Percentiles rank a stretch among this genome's conserved stretches.
phyloP scores from a whole-genome alignment of 768 basidiomycete species.

The Tulasnella sp. region DNA sequence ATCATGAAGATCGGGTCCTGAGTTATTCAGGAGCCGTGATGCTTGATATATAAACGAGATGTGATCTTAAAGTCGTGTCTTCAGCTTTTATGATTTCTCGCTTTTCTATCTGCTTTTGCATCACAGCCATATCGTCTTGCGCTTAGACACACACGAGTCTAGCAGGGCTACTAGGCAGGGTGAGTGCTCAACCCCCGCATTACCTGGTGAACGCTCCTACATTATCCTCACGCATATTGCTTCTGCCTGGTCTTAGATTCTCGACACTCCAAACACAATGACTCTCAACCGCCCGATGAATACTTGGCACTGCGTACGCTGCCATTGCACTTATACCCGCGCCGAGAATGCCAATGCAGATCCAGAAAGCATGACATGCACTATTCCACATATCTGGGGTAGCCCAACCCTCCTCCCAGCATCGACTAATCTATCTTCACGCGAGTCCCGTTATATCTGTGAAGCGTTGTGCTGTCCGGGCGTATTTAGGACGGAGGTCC shows the following conservation, averaged over 20 bases:
- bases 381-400: conserved; percentile 14
- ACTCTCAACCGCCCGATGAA: conserved; percentile 29
- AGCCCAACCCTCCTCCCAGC: background rate
- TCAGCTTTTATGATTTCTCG: background rate
- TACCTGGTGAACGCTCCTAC: no score
- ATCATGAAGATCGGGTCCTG: background rate
- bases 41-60: background rate
- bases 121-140: background rate
- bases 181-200: no score
- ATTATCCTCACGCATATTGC: no score
- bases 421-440: background rate
- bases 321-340: conserved; percentile 13
- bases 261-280: background rate
- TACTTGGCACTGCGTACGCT: conserved; percentile 27
- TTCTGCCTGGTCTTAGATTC: no score
- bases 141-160: background rate
- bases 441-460: background rate
- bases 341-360: conserved; percentile 20
- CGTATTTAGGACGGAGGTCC: conserved; percentile 4
- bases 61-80: background rate
- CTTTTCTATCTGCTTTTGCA: background rate
- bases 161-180: background rate
- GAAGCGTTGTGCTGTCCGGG: conserved; percentile 12
- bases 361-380: conserved; percentile 17
- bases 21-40: background rate